phyloP scores from a whole-genome alignment of 2,329 filamentous ascomycete species.

The Balansia obtecta region DNA sequence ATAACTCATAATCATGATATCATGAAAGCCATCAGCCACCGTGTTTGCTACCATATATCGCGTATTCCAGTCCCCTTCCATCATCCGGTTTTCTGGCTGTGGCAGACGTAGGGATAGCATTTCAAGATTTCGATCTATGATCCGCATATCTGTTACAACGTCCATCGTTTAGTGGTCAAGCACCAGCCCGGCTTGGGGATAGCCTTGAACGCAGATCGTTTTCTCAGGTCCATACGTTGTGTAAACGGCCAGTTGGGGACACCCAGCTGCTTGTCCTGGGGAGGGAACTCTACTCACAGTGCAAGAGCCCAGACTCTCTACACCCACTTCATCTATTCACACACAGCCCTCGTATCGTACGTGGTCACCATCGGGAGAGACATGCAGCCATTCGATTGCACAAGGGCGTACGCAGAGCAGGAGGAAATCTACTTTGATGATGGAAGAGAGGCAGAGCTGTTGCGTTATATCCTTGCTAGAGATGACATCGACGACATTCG shows the following conservation, averaged over 20 bases:
- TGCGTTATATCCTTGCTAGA: conserved; percentile 55
- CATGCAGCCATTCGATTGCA: conserved; percentile 19
- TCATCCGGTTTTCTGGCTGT: neutral
- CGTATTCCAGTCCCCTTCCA: neutral
- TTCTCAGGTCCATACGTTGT: neutral
- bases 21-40: neutral
- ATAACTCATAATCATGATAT: neutral
- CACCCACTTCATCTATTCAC: neutral
- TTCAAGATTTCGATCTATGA: neutral
- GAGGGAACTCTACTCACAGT: too few relatives aligned
- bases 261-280: too few relatives aligned
- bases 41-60: neutral
- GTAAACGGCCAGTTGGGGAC: too few relatives aligned
- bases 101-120: neutral
- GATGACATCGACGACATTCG: conserved; percentile 50
- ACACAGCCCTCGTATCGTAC: neutral
- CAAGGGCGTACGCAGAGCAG: conserved; percentile 28
- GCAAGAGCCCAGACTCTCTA: too few relatives aligned
- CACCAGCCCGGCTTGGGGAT: neutral
- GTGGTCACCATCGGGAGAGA: neutral
- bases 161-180: neutral
- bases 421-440: conserved; percentile 46
- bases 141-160: neutral
- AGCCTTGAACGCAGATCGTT: neutral
- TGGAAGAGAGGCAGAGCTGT: conserved; percentile 60